A percentile compares a stretch with the other conserved stretches of the same genome.
Evolutionary conservation across 768 basidiomycete species (phyloP).

Genomic region (Lactifluus subvellereus): DNA sequence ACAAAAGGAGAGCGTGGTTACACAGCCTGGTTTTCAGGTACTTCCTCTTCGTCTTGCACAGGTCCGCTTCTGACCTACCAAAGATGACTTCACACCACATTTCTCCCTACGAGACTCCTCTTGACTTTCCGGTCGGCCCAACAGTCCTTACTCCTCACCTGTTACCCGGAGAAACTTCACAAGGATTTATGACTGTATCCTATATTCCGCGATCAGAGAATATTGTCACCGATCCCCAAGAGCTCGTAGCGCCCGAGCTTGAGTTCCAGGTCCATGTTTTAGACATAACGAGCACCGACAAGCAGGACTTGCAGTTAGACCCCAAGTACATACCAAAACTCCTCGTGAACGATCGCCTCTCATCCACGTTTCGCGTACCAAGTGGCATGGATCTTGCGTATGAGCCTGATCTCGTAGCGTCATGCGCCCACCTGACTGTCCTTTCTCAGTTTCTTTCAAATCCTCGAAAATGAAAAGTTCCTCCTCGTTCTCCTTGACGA

Average conservation of each 20-base stretch:
- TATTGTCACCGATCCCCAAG: background rate
- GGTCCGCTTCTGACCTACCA: background rate
- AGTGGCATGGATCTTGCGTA: slow-evolving; percentile 1
- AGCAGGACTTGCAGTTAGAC: background rate
- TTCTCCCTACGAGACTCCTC: background rate
- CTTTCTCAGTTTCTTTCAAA: slow-evolving; percentile 9
- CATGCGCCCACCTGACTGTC: background rate
- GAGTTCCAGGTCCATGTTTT: background rate
- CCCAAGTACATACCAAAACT: slow-evolving; percentile 6
- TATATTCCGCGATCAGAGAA: background rate
- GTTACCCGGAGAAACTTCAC: slow-evolving; percentile 22
- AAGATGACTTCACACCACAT: background rate
- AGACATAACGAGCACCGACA: slow-evolving; percentile 1
- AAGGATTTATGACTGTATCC: slow-evolving; percentile 14
- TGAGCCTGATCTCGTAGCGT: slow-evolving; percentile 35
- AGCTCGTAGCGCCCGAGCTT: background rate
- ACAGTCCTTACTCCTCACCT: background rate
- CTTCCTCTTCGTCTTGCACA: too few species aligned
- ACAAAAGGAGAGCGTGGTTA: slow-evolving; percentile 45
- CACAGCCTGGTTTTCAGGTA: slow-evolving; percentile 32
- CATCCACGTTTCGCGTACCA: slow-evolving; percentile 1
- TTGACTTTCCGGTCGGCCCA: background rate
- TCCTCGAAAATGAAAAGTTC: slow-evolving; percentile 16
- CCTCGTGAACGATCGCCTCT: background rate
- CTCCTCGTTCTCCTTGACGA: slow-evolving; percentile 8